Base-by-base conservation (phyloP, 257 asterid species). In the Salvia rosmarinus region DNA sequence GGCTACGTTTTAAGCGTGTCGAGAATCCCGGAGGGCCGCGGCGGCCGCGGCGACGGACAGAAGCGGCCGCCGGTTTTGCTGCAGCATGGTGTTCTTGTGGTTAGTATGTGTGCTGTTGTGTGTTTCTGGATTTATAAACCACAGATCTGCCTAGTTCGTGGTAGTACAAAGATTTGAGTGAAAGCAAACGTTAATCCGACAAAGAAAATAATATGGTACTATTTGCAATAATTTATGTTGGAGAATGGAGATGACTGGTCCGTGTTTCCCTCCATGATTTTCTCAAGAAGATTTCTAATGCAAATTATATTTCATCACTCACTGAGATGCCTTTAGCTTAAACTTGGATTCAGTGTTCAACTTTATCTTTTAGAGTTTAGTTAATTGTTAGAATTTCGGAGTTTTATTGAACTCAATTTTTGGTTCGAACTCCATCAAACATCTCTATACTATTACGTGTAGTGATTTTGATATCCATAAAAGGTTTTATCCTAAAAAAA, bases 51-150 rank as follows among this genome's bases (percentile, higher is more conserved):
- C n/a, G 72, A 60, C 0, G 78, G 77, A 11, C 14, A 28, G 30
- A 71, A 62, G 32, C 78, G 81, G 83, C 82, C 71, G 6, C 89
- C 89, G 47, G 92, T 82, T 46, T 55, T 86, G 72, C 66, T 84
- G 70, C 92, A 86, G 81, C 92, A 86, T 77, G 88, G 89, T 20
- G 81, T 84, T 57, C 86, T 90, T n/a, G 97, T 90, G 86, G 96
- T 92, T 77, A 84, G 83, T 67, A 52, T 47, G 6, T 6, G 8
- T 55, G 9, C n/a, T n/a, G n/a, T n/a, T 11, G 17, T 28, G 60
- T 37, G 1, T 23, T 2, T 54, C 1, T 56, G 11, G 32, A 19
- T 52, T 21, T 55, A 16, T 34, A 17, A 14, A 32, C n/a, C 32
- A 25, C 7, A 56, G 73, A 64, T 73, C 77, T 73, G 64, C 64